Evolutionary conservation across 805 yeast species (phyloP).

Genomic region (Diddensiella transvaalensis): DNA sequence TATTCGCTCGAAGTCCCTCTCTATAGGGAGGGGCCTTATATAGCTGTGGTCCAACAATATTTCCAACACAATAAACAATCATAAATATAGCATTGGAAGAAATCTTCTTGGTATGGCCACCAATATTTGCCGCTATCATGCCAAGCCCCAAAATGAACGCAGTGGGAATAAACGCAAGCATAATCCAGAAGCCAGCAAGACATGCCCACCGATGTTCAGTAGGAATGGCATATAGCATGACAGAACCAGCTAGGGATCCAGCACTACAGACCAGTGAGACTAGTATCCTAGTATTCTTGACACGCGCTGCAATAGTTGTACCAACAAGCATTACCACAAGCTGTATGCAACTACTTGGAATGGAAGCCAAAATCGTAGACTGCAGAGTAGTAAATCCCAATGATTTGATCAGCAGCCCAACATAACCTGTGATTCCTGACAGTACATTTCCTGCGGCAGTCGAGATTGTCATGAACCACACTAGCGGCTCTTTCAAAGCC

Average conservation of each 20-base stretch:
- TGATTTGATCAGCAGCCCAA: slow-evolving; percentile 43
- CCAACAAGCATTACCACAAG: slow-evolving; percentile 12
- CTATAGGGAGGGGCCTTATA: slow-evolving; percentile 10
- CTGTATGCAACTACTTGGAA: slow-evolving; percentile 40
- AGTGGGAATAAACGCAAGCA: slow-evolving; percentile 21
- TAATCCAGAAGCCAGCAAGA: slow-evolving; percentile 39
- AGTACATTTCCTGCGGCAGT: slow-evolving; percentile 33
- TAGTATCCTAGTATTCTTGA: slow-evolving; percentile 11
- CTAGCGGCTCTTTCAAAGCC: slow-evolving; percentile 45
- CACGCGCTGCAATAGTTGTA: slow-evolving; percentile 1
- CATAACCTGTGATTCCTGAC: slow-evolving; percentile 39
- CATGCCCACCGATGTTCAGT: slow-evolving; percentile 36
- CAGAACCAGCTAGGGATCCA: slow-evolving; percentile 39
- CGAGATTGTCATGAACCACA: slow-evolving; percentile 40
- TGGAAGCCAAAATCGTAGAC: slow-evolving; percentile 42
- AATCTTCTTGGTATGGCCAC: slow-evolving; percentile 54
- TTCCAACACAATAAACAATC: slow-evolving; percentile 51
- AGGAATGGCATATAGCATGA: slow-evolving; percentile 38
- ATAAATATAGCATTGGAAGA: slow-evolving; percentile 43
- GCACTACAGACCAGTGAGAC: slow-evolving; percentile 49
- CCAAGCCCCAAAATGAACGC: background rate
- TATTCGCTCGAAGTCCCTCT: slow-evolving; percentile 6
- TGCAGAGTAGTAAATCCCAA: slow-evolving; percentile 24
- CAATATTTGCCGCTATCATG: slow-evolving; percentile 43
- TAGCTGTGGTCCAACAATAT: slow-evolving; percentile 51